Conservation (phyloP, 257 asterid species). For the Solanum piurae region DNA sequence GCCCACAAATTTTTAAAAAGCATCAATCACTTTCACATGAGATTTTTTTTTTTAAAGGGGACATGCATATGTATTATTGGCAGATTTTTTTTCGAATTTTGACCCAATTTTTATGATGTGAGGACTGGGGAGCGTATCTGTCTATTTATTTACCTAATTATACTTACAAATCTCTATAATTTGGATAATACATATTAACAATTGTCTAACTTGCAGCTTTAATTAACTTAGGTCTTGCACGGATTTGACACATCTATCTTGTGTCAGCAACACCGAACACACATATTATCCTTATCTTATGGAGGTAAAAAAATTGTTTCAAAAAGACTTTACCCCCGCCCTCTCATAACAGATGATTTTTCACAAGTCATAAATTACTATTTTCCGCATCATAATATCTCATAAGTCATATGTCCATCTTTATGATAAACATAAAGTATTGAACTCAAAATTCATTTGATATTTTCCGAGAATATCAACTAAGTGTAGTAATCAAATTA, state of each 20-base stretch:
- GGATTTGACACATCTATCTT: not conserved
- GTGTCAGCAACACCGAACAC: not conserved
- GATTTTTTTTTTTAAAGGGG: not conserved
- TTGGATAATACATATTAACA: not conserved
- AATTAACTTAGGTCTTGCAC: not conserved
- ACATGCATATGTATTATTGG: not conserved
- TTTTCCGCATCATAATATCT: no score
- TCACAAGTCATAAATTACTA: no score
- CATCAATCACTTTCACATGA: not conserved
- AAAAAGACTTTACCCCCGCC: fast-evolving
- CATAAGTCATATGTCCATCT: not conserved
- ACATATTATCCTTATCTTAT: not conserved
- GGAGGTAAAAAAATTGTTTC: not conserved
- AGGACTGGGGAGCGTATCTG: not conserved
- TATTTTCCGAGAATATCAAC: no score
- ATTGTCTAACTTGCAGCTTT: not conserved
- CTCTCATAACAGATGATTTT: not conserved
- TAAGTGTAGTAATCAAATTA: no score
- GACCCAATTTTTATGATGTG: not conserved
- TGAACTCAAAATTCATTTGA: not conserved
- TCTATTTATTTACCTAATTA: not conserved
- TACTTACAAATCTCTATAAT: not conserved
- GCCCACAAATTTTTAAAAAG: not conserved
- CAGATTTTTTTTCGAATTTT: not conserved
- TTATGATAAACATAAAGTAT: no score